Conservation (phyloP, 371 early-diverging fungal genomes). For the Mortierella sp. region DNA sequence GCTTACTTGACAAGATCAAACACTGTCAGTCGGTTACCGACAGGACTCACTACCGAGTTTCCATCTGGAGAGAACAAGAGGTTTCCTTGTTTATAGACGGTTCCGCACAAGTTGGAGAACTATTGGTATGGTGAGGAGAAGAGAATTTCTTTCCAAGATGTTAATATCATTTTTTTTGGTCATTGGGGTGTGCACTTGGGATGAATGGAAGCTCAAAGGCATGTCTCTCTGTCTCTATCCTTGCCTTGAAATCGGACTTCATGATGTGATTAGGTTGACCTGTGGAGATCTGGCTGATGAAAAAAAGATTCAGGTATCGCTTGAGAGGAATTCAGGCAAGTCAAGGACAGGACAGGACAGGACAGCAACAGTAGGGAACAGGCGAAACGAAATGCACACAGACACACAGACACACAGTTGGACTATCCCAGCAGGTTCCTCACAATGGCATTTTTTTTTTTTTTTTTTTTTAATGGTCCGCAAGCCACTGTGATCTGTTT, state of each 20-base stretch:
- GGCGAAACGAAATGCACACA: not conserved
- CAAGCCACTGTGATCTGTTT: too few relatives aligned
- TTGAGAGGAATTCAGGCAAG: not conserved
- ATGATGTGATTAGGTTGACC: slow-evolving; percentile 9
- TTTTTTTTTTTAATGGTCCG: too few relatives aligned
- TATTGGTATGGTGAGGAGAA: slow-evolving; percentile 24
- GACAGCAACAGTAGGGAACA: not conserved
- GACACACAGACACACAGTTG: not conserved
- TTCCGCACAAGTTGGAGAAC: slow-evolving; percentile 95
- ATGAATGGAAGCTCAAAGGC: too few relatives aligned
- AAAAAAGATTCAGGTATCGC: not conserved
- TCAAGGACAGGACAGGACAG: not conserved
- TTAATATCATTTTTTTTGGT: too few relatives aligned
- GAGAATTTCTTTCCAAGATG: not conserved
- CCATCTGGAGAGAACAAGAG: slow-evolving; percentile 96
- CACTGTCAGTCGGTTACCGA: slow-evolving; percentile 95
- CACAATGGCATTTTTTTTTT: too few relatives aligned
- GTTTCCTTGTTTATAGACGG: slow-evolving; percentile 96
- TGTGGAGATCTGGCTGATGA: not conserved
- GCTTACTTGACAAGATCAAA: slow-evolving; percentile 94
- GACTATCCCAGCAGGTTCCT: not conserved
- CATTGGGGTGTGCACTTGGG: not conserved
- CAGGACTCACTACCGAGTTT: slow-evolving; percentile 92
- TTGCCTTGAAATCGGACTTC: slow-evolving; percentile 54
- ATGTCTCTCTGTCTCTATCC: slow-evolving; percentile 1